These are phyloP conservation scores for Backusella australiensis DNA, from an alignment of 192 early-diverging fungal genomes.

Conservation along the genomic window DNA sequence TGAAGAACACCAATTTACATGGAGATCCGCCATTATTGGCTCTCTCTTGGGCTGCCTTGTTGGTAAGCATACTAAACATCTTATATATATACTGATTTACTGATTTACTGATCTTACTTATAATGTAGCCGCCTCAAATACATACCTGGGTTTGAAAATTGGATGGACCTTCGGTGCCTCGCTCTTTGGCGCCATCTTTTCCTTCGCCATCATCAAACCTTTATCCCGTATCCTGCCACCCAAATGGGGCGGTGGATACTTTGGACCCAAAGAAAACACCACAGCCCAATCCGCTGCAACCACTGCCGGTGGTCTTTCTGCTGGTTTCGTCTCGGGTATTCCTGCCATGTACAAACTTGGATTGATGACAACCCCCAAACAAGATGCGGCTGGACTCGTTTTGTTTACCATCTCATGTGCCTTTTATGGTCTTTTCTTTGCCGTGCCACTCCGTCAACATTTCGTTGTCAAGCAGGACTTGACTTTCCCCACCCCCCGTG, in stretches of 20 bases:
- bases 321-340: constrained; percentile 62
- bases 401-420: constrained; percentile 57
- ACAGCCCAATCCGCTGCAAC: constrained; percentile 70
- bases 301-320: constrained; percentile 62
- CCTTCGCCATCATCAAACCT: constrained; percentile 60
- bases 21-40: constrained; percentile 61
- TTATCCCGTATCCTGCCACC: constrained; percentile 37
- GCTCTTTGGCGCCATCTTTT: constrained; percentile 55
- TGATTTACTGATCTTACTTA: background rate
- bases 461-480: constrained; percentile 68
- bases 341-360: constrained; percentile 69
- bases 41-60: constrained; percentile 61
- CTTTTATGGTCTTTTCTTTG: constrained; percentile 74
- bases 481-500: constrained; percentile 66
- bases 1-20: constrained; percentile 36
- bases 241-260: constrained; percentile 47
- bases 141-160: constrained; percentile 68
- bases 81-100: no score
- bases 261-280: constrained; percentile 69
- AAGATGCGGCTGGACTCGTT: constrained; percentile 51
- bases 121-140: constrained; percentile 55
- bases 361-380: constrained; percentile 45
- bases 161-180: constrained; percentile 58
- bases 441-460: constrained; percentile 62
- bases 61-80: constrained; percentile 2